Evolutionary conservation across 441 rosid genomes (phyloP).

Genomic region (Populus trichocarpa): DNA sequence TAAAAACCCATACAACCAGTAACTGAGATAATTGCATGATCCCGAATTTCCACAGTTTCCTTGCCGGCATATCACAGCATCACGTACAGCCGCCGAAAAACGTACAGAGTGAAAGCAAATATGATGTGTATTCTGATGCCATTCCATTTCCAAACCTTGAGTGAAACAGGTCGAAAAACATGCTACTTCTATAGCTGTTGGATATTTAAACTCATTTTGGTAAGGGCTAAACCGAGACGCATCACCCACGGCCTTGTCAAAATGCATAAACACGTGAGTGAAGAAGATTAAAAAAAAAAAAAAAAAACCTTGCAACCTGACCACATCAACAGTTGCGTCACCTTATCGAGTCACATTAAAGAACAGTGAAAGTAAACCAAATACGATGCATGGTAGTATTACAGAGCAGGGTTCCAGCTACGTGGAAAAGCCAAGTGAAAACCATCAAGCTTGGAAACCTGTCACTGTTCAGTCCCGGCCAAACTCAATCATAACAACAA

Average conservation of each 20-base stretch:
- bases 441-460: no score
- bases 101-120: not conserved
- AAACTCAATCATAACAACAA: not conserved
- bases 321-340: constrained; percentile 15
- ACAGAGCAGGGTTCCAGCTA: not conserved
- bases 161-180: not conserved
- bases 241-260: constrained; percentile 55
- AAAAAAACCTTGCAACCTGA: constrained; percentile 71
- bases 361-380: not conserved
- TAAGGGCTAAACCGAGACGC: no score
- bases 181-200: no score
- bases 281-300: constrained; percentile 58
- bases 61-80: not conserved
- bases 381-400: not conserved
- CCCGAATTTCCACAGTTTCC: not conserved
- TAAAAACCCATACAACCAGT: not conserved
- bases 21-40: not conserved
- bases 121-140: not conserved
- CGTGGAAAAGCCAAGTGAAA: no score
- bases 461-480: not conserved
- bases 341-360: not conserved
- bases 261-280: constrained; percentile 54
- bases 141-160: not conserved
- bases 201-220: no score
- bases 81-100: not conserved